Base-by-base conservation (phyloP, 1,284 basidiomycete species). In the Porogramme epimiltina region DNA sequence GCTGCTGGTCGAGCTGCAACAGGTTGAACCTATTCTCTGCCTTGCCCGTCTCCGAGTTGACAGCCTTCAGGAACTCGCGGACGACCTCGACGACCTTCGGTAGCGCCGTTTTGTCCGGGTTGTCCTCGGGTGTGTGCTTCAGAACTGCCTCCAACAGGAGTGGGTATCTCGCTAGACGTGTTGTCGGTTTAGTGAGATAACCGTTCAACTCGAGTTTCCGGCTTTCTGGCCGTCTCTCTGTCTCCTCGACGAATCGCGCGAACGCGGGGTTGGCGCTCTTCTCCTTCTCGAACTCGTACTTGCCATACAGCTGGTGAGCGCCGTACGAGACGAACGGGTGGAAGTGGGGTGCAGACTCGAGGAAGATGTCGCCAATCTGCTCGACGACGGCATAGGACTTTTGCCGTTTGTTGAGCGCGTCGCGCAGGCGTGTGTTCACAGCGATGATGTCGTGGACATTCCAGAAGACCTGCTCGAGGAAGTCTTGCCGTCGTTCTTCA, bases 271-370 rank as follows among this genome's bases (percentile, higher is more conserved):
- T 99, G 45, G 86, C 80, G 46, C 82, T 85, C 78, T 98, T 98
- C 76, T 99, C 97, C 79, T 95, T 96, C 76, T 99, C 97, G 69
- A 99, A 98, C 73, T 98, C 94, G 70, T 95, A 98, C 72, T 99
- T 99, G 19, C 96, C 97, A 69, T 97, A 98, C 51, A 98, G 76
- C 70, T 99, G 97, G 69, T 99, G 95, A 8, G 95, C 88, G 40
- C 97, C 97, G 65, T 99, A 99, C 42, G 85, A 84, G 47, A 99
- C 95, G 65, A 98, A 99, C 2, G 95, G 94, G 18, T 78, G 81
- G 66, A 99, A 98, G 66, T 91, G 82, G 0, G 93, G 93, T 1
- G 96, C 92, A 33, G 85, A 77, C 45, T 98, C 96, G 49, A 95
- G 72, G 42, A 98, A 83, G 55, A 99, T 86, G 72, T 99, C 97